Evolutionary conservation across 768 basidiomycete species (phyloP), one percentile per base, ranked within the genome.

Genomic region (Collybia mongolica): DNA sequence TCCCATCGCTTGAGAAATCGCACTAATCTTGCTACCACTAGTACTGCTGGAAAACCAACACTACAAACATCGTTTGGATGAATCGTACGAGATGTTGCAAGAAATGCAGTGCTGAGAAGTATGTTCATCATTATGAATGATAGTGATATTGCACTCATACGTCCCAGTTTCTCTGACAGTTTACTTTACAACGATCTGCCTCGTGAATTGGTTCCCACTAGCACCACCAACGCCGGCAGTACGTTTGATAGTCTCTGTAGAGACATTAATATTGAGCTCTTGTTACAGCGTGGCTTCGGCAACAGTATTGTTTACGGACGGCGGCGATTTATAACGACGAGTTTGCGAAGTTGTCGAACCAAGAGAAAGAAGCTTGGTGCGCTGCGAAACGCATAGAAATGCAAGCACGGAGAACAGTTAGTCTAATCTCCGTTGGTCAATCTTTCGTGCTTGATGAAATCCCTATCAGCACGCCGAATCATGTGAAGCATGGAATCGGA

Each of bases 31-130:
- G 15, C 2, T 39, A 6, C 26, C 7, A 3, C 3, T 43, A 58
- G 54, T 50, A 46, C n/a, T 55, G 51, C 19, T 39, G 40, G 24
- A 53, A 52, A 37, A 22, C 37, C 9, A 28, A 49, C 29, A 48
- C 44, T 6, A 49, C 46, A 23, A 53, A 26, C 14, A 54, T 57
- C 6, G 22, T 57, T 15, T 59, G 60, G 56, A 39, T 20, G 6
- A 44, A 40, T 29, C 50, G 49, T 14, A 51, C 56, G n/a, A 52
- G 56, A 39, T 39, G 51, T 23, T 62, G 60, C 40, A 58, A 56
- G 28, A 51, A 45, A 15, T 62, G 60, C 41, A 46, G 52, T 18
- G 28, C 49, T 5, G 51, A 58, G 20, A 54, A 56, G 58, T 57
- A 39, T 18, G 47, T 37, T 12, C 8, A 24, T 9, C 11, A 1